Evolutionary conservation across 2,329 filamentous ascomycete genomes (phyloP).

Genomic region (Arthroderma sp.): DNA sequence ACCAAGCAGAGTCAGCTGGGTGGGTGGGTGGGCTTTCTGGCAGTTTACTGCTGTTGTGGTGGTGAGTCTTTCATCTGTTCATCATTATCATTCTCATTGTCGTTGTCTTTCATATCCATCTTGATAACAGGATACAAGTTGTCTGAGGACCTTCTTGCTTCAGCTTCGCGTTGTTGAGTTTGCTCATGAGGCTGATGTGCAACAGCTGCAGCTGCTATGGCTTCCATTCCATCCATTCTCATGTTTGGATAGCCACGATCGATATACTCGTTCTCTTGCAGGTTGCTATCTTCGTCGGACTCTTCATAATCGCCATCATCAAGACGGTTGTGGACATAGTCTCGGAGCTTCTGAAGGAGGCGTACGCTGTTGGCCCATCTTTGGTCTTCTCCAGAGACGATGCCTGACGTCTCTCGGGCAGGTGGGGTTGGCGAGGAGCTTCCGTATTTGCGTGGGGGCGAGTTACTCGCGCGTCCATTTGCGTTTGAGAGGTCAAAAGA

Average conservation of each 20-base stretch:
- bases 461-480: constrained; percentile 10
- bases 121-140: constrained; percentile 15
- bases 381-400: constrained; percentile 24
- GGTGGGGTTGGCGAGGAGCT: constrained; percentile 1
- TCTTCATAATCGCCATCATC: constrained; percentile 38
- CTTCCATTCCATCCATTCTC: constrained; percentile 12
- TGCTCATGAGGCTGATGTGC: constrained; percentile 9
- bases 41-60: too few species aligned
- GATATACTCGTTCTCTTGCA: constrained; percentile 23
- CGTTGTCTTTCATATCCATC: constrained; percentile 16
- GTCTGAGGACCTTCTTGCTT: constrained; percentile 1
- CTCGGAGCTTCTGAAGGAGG: constrained; percentile 47
- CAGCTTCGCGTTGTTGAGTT: neutral
- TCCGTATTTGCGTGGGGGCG: neutral
- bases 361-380: constrained; percentile 53
- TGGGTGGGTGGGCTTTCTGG: too few species aligned
- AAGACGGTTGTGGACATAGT: constrained; percentile 43
- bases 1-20: too few species aligned
- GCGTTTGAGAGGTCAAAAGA: constrained; percentile 7
- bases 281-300: constrained; percentile 31
- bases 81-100: constrained; percentile 25
- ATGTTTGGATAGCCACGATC: neutral
- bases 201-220: constrained; percentile 15
- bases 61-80: constrained; percentile 24
- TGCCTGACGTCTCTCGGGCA: neutral